A percentile compares a stretch with the other conserved stretches of the same genome.
Evolutionary conservation across 2,329 filamentous ascomycete species (phyloP).

Genomic region (Geoglossum cookeanum): DNA sequence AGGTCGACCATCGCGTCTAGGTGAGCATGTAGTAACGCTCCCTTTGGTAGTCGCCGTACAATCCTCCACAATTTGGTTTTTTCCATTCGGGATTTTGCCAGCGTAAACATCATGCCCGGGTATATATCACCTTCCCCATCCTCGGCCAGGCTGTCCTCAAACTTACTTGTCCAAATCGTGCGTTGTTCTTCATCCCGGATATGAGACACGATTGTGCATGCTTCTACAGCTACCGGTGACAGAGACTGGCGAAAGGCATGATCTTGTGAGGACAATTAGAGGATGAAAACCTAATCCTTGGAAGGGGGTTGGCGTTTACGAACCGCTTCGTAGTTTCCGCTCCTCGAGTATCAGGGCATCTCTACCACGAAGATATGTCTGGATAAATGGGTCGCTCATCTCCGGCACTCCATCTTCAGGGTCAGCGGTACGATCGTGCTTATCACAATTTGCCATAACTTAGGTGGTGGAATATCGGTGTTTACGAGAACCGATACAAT

Average conservation of each 20-base stretch:
- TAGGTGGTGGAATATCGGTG: background rate
- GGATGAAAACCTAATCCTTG: conserved; percentile 7
- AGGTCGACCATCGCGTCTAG: conserved; percentile 82
- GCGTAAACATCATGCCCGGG: conserved; percentile 84
- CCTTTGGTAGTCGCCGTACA: conserved; percentile 74
- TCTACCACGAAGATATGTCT: conserved; percentile 62
- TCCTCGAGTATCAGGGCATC: conserved; percentile 63
- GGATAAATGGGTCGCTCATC: conserved; percentile 53
- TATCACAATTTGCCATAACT: background rate
- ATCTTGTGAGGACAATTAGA: conserved; percentile 26
- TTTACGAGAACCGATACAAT: background rate
- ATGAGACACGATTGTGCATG: conserved; percentile 58
- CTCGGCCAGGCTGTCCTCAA: conserved; percentile 50
- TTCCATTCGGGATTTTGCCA: conserved; percentile 75
- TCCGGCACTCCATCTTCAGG: conserved; percentile 36
- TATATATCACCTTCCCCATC: conserved; percentile 45
- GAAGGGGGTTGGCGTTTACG: conserved; percentile 13
- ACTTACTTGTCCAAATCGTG: conserved; percentile 55
- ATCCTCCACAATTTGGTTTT: conserved; percentile 71
- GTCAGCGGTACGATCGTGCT: conserved; percentile 20
- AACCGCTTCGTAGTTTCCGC: conserved; percentile 63
- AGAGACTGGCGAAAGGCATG: conserved; percentile 52
- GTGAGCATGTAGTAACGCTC: conserved; percentile 68
- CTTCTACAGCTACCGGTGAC: conserved; percentile 58
- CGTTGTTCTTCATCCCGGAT: conserved; percentile 62